Evolutionary conservation across 176 grass and related monocot genomes (phyloP).

Genomic region (Musa schizocarpa): DNA sequence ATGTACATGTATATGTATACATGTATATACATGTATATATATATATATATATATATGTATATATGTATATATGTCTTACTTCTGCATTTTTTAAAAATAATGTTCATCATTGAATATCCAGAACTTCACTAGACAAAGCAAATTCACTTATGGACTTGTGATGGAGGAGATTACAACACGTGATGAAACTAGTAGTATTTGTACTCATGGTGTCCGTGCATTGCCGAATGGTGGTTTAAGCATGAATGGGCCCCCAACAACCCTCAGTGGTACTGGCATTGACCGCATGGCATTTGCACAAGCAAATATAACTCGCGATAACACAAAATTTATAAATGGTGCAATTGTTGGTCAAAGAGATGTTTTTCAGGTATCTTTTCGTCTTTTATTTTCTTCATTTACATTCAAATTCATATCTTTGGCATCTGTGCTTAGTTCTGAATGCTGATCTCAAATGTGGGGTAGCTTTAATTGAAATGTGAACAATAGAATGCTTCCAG

Average conservation of each 20-base stretch:
- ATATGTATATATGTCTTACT: background rate
- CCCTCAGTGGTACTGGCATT: slow-evolving; percentile 68
- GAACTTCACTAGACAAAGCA: slow-evolving; percentile 86
- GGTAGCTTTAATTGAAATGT: too few species aligned
- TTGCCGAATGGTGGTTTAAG: slow-evolving; percentile 71
- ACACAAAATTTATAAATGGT: slow-evolving; percentile 76
- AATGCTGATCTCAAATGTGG: background rate
- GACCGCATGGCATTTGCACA: slow-evolving; percentile 69
- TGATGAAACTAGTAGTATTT: slow-evolving; percentile 74
- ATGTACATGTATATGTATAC: too few species aligned
- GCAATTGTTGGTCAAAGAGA: slow-evolving; percentile 69
- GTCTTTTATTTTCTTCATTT: background rate
- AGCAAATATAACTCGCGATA: slow-evolving; percentile 84
- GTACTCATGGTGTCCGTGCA: slow-evolving; percentile 78
- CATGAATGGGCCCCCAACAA: slow-evolving; percentile 88
- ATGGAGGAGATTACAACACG: slow-evolving; percentile 83
- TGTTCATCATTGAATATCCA: slow-evolving; percentile 24
- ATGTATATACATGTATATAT: background rate
- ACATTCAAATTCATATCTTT: background rate
- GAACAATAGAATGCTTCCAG: too few species aligned
- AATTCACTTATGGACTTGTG: slow-evolving; percentile 87
- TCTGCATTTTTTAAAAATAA: background rate
- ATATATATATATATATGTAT: too few species aligned
- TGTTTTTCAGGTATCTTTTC: slow-evolving; percentile 70
- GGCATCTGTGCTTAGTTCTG: background rate